Evolutionary conservation across 73 alveolate genomes (phyloP), one percentile per base, ranked within the genome.

Genomic region (Durusdinium trenchii): DNA sequence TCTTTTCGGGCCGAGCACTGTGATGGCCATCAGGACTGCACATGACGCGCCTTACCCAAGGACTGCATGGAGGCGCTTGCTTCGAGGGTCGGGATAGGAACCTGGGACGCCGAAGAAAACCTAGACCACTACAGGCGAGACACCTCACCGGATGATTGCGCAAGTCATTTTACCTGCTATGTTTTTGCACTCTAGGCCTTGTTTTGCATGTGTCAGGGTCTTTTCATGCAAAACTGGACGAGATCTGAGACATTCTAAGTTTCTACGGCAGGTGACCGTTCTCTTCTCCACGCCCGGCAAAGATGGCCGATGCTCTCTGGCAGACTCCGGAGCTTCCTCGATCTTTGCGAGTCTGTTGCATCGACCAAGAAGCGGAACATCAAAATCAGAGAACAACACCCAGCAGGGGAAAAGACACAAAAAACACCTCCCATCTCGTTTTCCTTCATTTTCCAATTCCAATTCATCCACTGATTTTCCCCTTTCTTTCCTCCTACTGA

Each of bases 231-330:
- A n/a, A n/a, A n/a, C n/a, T n/a, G n/a, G n/a, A n/a, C n/a, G n/a
- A n/a, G n/a, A n/a, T n/a, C n/a, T n/a, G n/a, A n/a, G n/a, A n/a
- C n/a, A n/a, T n/a, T n/a, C n/a, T n/a, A n/a, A n/a, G n/a, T n/a
- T 32, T 47, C 20, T 0, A 0, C 30, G 50, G 42, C 90, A 47
- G 30, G 64, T 57, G 43, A 48, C 98, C 35, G 64, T 71, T 32
- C 98, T 76, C 47, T 78, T 76, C 78, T 91, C 98, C 32, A 91
- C 78, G n/a, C 98, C 98, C 10, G 98, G 98, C 61, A 91, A 54
- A 10, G 98, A 91, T 43, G 98, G 98, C 42, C 78, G 82, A 43
- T 89, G 40, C 60, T 76, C 94, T 30, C 76, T 48, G 4, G 94
- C 94, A 9, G 75, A n/a, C 40, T 83, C 94, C n/a, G 94, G 94